Conservation (phyloP, 2,329 filamentous ascomycete genomes). For the Coniochaeta sp. region DNA sequence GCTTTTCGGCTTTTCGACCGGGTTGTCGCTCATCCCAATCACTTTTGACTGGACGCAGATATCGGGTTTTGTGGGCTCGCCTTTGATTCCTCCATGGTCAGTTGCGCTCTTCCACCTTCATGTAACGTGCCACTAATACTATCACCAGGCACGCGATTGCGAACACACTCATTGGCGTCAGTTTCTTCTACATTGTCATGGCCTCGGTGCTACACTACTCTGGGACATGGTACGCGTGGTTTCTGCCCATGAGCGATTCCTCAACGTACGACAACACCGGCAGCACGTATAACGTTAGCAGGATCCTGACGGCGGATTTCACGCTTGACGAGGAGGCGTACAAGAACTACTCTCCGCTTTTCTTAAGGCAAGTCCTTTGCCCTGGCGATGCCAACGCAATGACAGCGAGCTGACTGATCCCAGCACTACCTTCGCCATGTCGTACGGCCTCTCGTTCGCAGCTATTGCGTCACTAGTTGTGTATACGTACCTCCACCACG, state of each 20-base stretch:
- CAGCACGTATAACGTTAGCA: constrained; percentile 53
- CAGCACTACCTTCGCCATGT: constrained; percentile 64
- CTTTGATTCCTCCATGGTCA: constrained; percentile 62
- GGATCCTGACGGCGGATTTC: constrained; percentile 54
- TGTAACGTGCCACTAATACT: no score
- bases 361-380: no score
- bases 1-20: constrained; percentile 62
- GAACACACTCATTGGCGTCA: constrained; percentile 62
- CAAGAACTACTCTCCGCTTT: constrained; percentile 59
- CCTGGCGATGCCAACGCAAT: no score
- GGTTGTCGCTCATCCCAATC: constrained; percentile 61
- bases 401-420: no score
- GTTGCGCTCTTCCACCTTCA: no score
- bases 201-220: constrained; percentile 58
- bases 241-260: constrained; percentile 62
- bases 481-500: constrained; percentile 60
- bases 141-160: constrained; percentile 57
- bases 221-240: constrained; percentile 57
- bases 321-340: constrained; percentile 59
- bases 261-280: constrained; percentile 67
- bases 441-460: constrained; percentile 67
- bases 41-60: constrained; percentile 75
- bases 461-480: constrained; percentile 63
- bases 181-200: constrained; percentile 57
- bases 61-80: constrained; percentile 60